Evolutionary conservation across 2,329 filamentous ascomycete species (phyloP).

Genomic region (Alternaria incomplexa): DNA sequence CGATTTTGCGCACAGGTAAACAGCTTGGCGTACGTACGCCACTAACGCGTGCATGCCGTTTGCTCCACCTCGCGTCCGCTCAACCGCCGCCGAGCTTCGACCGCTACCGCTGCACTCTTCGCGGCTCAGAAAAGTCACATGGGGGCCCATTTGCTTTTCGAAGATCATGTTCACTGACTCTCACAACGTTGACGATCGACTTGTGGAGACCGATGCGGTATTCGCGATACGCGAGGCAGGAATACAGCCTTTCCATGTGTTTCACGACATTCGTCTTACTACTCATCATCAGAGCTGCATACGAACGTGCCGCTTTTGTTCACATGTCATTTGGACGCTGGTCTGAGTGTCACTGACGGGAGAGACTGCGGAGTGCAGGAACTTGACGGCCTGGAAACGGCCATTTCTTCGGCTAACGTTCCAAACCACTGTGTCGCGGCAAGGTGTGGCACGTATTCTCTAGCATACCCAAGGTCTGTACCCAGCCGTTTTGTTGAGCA

Average conservation of each 20-base stretch:
- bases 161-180: conserved; percentile 11
- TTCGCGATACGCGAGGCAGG: background rate
- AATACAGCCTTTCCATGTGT: background rate
- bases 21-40: conserved; percentile 1
- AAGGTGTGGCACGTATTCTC: background rate
- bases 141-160: conserved; percentile 1
- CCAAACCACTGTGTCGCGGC: background rate
- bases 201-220: background rate
- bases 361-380: background rate
- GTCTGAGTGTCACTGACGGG: background rate
- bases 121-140: background rate
- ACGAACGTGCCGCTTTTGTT: background rate
- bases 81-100: background rate
- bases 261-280: background rate
- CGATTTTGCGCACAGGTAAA: background rate
- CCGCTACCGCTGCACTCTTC: background rate
- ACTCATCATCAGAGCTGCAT: background rate
- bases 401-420: background rate
- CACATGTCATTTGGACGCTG: background rate
- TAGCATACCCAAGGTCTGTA: background rate
- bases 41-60: conserved; percentile 1
- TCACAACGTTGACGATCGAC: conserved; percentile 6
- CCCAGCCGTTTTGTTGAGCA: background rate
- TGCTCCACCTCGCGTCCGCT: background rate
- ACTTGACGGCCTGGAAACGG: background rate